These are phyloP conservation scores for Amanita molliuscula DNA, from an alignment of 768 basidiomycete species.

Conservation along the genomic window DNA sequence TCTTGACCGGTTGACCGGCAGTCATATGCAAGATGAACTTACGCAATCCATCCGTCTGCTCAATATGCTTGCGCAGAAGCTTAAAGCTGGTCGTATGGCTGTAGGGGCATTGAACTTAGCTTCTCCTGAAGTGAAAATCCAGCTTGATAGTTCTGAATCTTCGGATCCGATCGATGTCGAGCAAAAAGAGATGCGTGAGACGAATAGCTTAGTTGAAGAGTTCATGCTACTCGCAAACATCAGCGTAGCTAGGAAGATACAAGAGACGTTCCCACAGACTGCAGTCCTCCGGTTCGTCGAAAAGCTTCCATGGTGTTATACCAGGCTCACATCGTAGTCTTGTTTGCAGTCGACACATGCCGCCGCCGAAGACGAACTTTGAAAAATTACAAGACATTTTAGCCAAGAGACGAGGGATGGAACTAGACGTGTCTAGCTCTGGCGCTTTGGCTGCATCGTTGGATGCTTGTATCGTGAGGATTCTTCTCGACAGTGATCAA, in stretches of 20 bases:
- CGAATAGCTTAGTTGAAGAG: constrained; percentile 95
- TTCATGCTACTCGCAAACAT: constrained; percentile 99
- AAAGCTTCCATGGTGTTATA: background rate
- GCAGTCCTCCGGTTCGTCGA: constrained; percentile 69
- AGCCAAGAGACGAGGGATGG: constrained; percentile 72
- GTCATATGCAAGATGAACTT: constrained; percentile 68
- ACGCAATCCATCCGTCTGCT: constrained; percentile 83
- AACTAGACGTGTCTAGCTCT: constrained; percentile 84
- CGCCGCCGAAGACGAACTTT: constrained; percentile 89
- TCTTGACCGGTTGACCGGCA: constrained; percentile 18
- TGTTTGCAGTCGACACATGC: constrained; percentile 64
- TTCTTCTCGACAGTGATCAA: background rate
- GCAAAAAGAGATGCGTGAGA: constrained; percentile 86
- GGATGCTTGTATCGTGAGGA: constrained; percentile 74
- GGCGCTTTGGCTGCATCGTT: constrained; percentile 81
- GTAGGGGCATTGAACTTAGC: constrained; percentile 98
- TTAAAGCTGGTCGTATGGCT: constrained; percentile 80
- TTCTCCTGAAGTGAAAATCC: constrained; percentile 96
- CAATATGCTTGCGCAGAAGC: constrained; percentile 75
- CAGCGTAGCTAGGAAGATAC: constrained; percentile 84
- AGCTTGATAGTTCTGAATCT: constrained; percentile 86
- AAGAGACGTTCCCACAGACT: constrained; percentile 92
- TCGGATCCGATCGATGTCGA: constrained; percentile 96
- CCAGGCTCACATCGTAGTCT: background rate
- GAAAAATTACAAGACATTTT: constrained; percentile 93